A percentile compares a stretch with the other conserved stretches of the same genome.
Evolutionary conservation across 2,329 filamentous ascomycete genomes (phyloP).

Genomic region (Tolypocladium paradoxum): DNA sequence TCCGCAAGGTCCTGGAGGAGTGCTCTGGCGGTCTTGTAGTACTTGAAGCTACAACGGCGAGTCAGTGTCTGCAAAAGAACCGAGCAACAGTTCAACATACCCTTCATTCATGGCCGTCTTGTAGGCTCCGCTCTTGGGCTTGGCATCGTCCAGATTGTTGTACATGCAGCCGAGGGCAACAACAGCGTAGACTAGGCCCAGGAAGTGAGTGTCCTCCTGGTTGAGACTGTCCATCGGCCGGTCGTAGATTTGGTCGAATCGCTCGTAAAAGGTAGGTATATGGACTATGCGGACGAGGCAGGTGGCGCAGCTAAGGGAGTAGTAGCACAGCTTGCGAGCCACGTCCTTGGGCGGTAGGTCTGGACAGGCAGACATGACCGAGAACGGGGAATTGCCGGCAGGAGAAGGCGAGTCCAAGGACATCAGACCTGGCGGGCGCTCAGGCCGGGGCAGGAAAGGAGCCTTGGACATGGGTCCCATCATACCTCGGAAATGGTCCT

Average conservation of each 20-base stretch:
- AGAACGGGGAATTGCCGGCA: constrained; percentile 51
- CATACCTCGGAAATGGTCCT: constrained; percentile 74
- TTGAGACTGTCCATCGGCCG: constrained; percentile 50
- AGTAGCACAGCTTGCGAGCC: constrained; percentile 42
- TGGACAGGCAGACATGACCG: constrained; percentile 39
- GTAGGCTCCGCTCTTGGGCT: constrained; percentile 36
- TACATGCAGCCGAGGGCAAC: constrained; percentile 68
- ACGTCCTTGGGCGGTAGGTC: constrained; percentile 59
- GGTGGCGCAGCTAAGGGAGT: constrained; percentile 45
- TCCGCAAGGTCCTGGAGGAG: constrained; percentile 56
- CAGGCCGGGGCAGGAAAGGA: constrained; percentile 44
- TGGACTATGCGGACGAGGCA: constrained; percentile 63
- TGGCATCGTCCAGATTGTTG: constrained; percentile 42
- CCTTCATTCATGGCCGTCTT: constrained; percentile 44
- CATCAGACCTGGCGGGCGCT: constrained; percentile 35
- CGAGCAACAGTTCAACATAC: constrained; percentile 23
- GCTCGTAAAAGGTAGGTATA: constrained; percentile 67
- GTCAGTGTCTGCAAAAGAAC: neutral
- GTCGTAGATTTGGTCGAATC: constrained; percentile 69
- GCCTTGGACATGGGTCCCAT: constrained; percentile 53
- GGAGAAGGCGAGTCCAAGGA: constrained; percentile 62
- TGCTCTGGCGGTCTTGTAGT: constrained; percentile 56
- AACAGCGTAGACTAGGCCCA: constrained; percentile 61
- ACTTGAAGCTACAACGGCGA: constrained; percentile 53
- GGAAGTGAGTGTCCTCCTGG: constrained; percentile 54